These are phyloP conservation scores for Ogataea thermomethanolica DNA, from an alignment of 805 yeast genomes.

Conservation along the genomic window DNA sequence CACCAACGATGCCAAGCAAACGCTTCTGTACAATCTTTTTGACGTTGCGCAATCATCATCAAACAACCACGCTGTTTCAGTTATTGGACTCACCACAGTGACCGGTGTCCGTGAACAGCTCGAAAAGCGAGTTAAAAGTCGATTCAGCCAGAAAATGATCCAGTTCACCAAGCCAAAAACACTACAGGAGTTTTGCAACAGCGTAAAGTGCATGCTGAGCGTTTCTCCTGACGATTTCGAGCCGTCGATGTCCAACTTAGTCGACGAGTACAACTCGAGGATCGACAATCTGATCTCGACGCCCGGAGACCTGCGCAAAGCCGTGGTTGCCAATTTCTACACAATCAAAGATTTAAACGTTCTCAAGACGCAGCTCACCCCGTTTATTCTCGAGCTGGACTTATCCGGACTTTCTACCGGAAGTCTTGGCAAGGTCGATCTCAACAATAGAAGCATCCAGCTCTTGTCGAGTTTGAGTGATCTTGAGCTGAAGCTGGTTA, in stretches of 20 bases:
- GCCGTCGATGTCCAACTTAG: background rate
- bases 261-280: slow-evolving; percentile 31
- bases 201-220: slow-evolving; percentile 33
- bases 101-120: slow-evolving; percentile 73
- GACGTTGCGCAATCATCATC: slow-evolving; percentile 68
- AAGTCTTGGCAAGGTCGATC: slow-evolving; percentile 4
- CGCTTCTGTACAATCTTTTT: slow-evolving; percentile 80
- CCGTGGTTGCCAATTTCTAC: slow-evolving; percentile 47
- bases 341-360: slow-evolving; percentile 56
- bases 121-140: slow-evolving; percentile 86
- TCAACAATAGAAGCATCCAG: slow-evolving; percentile 16
- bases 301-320: slow-evolving; percentile 33
- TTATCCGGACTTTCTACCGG: background rate
- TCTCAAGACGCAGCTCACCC: slow-evolving; percentile 42
- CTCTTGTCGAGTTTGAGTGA: slow-evolving; percentile 51
- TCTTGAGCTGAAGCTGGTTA: slow-evolving; percentile 64
- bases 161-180: slow-evolving; percentile 49
- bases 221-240: slow-evolving; percentile 24
- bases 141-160: slow-evolving; percentile 80
- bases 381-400: slow-evolving; percentile 32
- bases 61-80: slow-evolving; percentile 59
- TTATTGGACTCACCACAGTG: slow-evolving; percentile 75
- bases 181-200: slow-evolving; percentile 47
- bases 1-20: slow-evolving; percentile 70
- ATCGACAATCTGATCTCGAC: slow-evolving; percentile 31